phyloP scores from a whole-genome alignment of 2,329 filamentous ascomycete species.

The Clonostachys byssicola region DNA sequence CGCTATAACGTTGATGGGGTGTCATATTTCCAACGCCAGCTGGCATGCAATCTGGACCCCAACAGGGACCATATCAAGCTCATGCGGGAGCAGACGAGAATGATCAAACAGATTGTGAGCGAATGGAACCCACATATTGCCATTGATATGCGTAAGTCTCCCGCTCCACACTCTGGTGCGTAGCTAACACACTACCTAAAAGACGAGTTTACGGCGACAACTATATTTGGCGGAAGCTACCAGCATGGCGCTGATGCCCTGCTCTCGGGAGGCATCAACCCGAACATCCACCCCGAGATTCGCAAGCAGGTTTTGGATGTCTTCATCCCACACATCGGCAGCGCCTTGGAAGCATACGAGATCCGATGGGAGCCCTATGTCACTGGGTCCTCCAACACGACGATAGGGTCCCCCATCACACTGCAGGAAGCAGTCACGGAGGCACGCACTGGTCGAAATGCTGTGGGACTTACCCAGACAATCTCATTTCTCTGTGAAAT shows the following conservation, averaged over 20 bases:
- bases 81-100: conserved; percentile 11
- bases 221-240: conserved; percentile 12
- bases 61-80: conserved; percentile 20
- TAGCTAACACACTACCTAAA: neutral
- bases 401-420: conserved; percentile 7
- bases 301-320: conserved; percentile 12
- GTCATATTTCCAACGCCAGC: conserved; percentile 15
- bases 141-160: conserved; percentile 12
- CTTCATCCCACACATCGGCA: conserved; percentile 12
- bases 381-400: conserved; percentile 4
- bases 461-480: conserved; percentile 13
- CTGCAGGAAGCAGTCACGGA: conserved; percentile 17
- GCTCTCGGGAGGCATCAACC: conserved; percentile 16
- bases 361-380: conserved; percentile 19
- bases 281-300: conserved; percentile 19
- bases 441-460: conserved; percentile 15
- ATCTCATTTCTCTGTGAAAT: conserved; percentile 18
- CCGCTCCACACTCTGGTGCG: neutral
- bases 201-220: conserved; percentile 15
- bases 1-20: conserved; percentile 21
- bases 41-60: conserved; percentile 16
- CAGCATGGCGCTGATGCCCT: conserved; percentile 16
- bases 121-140: conserved; percentile 15
- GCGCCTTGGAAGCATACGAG: conserved; percentile 14
- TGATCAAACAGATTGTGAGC: conserved; percentile 14